Conservation (phyloP, 1,139 yeast species). For the Saccharomycopsis hybrid region DNA sequence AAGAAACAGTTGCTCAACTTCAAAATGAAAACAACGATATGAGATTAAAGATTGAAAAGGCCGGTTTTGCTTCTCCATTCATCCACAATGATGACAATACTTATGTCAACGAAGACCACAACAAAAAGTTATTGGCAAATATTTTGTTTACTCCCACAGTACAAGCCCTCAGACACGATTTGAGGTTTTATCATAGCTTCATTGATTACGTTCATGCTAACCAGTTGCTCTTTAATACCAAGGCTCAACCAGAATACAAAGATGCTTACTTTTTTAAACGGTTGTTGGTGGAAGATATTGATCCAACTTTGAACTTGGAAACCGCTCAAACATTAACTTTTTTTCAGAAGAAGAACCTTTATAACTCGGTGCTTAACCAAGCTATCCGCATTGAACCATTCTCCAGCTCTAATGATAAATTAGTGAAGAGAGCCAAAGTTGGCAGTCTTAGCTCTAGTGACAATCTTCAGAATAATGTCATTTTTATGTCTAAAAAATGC, state of each 20-base stretch:
- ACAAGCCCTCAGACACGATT: slow-evolving; percentile 10
- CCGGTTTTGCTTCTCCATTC: background rate
- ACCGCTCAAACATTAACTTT: slow-evolving; percentile 52
- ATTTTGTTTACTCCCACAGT: slow-evolving; percentile 7
- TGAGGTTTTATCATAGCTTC: slow-evolving; percentile 3
- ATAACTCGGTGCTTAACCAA: slow-evolving; percentile 69
- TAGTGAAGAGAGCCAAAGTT: slow-evolving; percentile 17
- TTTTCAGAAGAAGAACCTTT: slow-evolving; percentile 50
- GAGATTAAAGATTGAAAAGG: slow-evolving; percentile 7
- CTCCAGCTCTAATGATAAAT: slow-evolving; percentile 69
- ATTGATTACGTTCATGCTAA: slow-evolving; percentile 7
- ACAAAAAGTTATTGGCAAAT: slow-evolving; percentile 1
- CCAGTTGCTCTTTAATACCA: slow-evolving; percentile 4
- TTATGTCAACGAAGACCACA: background rate
- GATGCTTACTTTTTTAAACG: slow-evolving; percentile 55
- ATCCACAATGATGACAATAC: background rate
- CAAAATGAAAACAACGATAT: slow-evolving; percentile 31
- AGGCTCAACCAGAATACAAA: slow-evolving; percentile 6
- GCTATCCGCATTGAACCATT: slow-evolving; percentile 80
- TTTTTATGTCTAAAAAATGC: slow-evolving; percentile 31
- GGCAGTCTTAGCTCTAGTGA: background rate
- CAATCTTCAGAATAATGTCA: background rate
- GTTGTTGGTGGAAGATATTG: slow-evolving; percentile 71
- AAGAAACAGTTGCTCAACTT: slow-evolving; percentile 44
- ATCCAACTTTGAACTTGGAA: slow-evolving; percentile 57